phyloP scores from a whole-genome alignment of 2,329 filamentous ascomycete genomes.

The Colletotrichum trifolii region DNA sequence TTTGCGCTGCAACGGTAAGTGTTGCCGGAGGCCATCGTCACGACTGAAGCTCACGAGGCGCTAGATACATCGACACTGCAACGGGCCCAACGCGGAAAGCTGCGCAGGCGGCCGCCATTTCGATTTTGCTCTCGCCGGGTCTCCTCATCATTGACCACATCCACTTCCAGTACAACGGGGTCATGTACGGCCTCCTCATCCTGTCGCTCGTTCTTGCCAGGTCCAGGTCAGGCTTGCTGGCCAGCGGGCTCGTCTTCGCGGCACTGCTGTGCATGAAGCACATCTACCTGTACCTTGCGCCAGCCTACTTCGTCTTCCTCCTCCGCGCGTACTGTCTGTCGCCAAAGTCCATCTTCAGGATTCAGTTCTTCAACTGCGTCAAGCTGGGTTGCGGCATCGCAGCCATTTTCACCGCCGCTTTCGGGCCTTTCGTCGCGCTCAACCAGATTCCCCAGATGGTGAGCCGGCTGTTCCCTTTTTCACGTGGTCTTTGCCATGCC shows the following conservation, averaged over 20 bases:
- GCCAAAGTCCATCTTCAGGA: constrained; percentile 77
- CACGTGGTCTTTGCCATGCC: constrained; percentile 91
- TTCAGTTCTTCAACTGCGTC: constrained; percentile 81
- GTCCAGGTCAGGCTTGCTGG: constrained; percentile 77
- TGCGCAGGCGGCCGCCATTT: constrained; percentile 87
- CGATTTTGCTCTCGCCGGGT: constrained; percentile 90
- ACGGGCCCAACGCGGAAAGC: constrained; percentile 74
- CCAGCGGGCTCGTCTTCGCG: constrained; percentile 86
- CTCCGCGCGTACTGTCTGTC: constrained; percentile 91
- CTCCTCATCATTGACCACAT: constrained; percentile 98
- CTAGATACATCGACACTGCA: constrained; percentile 79
- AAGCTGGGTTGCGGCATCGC: constrained; percentile 83
- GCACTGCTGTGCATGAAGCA: constrained; percentile 93
- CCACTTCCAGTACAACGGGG: constrained; percentile 99
- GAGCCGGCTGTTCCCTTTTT: constrained; percentile 91
- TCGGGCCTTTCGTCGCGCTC: constrained; percentile 87
- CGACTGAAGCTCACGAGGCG: constrained; percentile 4
- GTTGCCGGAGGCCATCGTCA: no score
- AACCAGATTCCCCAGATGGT: constrained; percentile 87
- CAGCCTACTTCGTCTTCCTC: constrained; percentile 94
- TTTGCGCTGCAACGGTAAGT: constrained; percentile 80
- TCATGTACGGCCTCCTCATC: constrained; percentile 91
- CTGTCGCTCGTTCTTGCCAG: constrained; percentile 87
- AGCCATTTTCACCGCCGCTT: constrained; percentile 80
- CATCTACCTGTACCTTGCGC: constrained; percentile 95